phyloP scores from a whole-genome alignment of 257 asterid species.

The Fraxinus cuspidata region DNA sequence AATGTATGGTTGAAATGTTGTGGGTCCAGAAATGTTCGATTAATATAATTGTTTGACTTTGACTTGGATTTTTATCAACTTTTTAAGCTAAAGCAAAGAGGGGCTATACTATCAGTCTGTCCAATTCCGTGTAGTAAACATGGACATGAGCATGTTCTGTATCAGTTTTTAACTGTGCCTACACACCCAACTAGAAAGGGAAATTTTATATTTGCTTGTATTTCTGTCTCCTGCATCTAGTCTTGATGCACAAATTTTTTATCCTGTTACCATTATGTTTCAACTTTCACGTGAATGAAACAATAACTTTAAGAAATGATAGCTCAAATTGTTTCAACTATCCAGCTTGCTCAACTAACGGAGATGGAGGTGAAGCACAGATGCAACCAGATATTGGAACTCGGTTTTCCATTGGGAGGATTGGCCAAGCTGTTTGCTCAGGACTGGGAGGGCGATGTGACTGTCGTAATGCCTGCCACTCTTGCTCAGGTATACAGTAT shows the following conservation, averaged over 20 bases:
- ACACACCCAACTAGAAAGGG: too few relatives aligned
- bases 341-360: slow-evolving; percentile 84
- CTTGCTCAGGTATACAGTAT: slow-evolving; percentile 71
- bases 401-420: slow-evolving; percentile 87
- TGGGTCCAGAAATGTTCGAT: too few relatives aligned
- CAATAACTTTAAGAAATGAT: not conserved
- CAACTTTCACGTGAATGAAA: not conserved
- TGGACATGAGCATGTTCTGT: too few relatives aligned
- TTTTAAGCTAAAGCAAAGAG: too few relatives aligned
- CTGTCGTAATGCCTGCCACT: slow-evolving; percentile 96
- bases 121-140: too few relatives aligned
- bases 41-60: too few relatives aligned
- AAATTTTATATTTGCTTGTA: too few relatives aligned
- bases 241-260: not conserved
- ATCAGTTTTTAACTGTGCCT: too few relatives aligned
- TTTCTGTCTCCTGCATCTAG: too few relatives aligned
- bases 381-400: slow-evolving; percentile 83
- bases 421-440: slow-evolving; percentile 93
- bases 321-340: not conserved
- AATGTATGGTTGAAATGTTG: too few relatives aligned
- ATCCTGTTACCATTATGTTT: not conserved
- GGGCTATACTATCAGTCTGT: too few relatives aligned
- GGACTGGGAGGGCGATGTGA: slow-evolving; percentile 98
- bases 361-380: slow-evolving; percentile 99
- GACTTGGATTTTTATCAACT: too few relatives aligned